Conservation (phyloP, 495 filamentous ascomycete species). For the Thermothielavioides terrestris region DNA sequence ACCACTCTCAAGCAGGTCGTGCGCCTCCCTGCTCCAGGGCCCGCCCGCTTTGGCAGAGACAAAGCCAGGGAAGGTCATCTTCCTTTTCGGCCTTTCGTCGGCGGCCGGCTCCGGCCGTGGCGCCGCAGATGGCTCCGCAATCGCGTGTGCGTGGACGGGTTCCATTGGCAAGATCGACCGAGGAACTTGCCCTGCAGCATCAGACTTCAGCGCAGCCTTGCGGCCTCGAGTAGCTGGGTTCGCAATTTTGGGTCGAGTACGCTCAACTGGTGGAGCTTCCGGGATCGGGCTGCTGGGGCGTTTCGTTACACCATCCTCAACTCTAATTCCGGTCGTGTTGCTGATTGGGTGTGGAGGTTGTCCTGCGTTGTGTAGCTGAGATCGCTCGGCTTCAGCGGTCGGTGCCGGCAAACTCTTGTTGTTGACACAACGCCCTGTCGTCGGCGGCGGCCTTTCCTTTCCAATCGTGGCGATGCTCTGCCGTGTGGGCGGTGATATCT, state of each 20-base stretch:
- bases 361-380: conserved; percentile 2
- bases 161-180: conserved; percentile 30
- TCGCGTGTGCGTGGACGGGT: neutral
- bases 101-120: conserved; percentile 3
- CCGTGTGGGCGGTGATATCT: neutral
- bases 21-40: conserved; percentile 46
- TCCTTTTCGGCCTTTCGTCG: conserved; percentile 18
- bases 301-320: neutral
- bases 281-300: neutral
- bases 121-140: neutral
- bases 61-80: conserved; percentile 33
- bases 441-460: neutral
- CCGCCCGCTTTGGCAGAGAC: conserved; percentile 34
- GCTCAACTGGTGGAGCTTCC: neutral
- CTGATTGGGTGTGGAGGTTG: neutral
- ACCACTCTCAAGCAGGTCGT: conserved; percentile 41
- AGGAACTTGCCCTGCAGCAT: conserved; percentile 39
- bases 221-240: conserved; percentile 44
- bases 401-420: neutral
- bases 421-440: neutral
- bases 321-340: neutral
- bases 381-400: neutral
- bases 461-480: neutral
- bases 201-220: conserved; percentile 41
- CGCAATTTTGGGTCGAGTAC: conserved; percentile 12